Conservation (phyloP, 352 stramenopile species). For the Phytophthora vignae region DNA sequence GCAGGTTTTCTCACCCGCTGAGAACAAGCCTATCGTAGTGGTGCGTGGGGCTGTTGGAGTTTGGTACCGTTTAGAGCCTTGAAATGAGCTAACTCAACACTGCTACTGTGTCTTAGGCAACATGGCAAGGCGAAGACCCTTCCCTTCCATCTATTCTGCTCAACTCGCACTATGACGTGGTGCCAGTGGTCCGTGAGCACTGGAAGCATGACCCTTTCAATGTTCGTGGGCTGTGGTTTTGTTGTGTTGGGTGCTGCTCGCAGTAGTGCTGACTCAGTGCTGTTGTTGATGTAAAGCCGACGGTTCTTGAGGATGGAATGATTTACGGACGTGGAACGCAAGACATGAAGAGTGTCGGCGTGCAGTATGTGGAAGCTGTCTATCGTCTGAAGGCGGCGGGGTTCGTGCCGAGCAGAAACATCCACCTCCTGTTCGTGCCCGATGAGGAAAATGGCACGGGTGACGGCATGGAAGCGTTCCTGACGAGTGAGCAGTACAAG, state of each 20-base stretch:
- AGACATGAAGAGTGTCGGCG: constrained; percentile 97
- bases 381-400: constrained; percentile 62
- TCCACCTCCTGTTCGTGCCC: constrained; percentile 94
- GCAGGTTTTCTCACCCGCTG: constrained; percentile 59
- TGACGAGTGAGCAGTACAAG: constrained; percentile 88
- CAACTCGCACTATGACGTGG: constrained; percentile 98
- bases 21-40: constrained; percentile 92
- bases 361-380: constrained; percentile 96
- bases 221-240: constrained; percentile 32
- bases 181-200: constrained; percentile 85
- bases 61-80: not conserved
- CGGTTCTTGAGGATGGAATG: constrained; percentile 86
- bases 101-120: constrained; percentile 36
- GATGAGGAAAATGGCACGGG: constrained; percentile 94
- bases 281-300: constrained; percentile 47
- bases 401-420: constrained; percentile 84
- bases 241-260: not conserved
- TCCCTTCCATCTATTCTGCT: constrained; percentile 91
- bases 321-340: constrained; percentile 95
- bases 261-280: not conserved
- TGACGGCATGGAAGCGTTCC: constrained; percentile 93
- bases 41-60: constrained; percentile 33
- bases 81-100: not conserved
- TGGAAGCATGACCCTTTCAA: constrained; percentile 95
- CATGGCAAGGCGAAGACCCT: constrained; percentile 87